Conservation (phyloP, 2,329 filamentous ascomycete species). For the Verticillium nonalfalfae region DNA sequence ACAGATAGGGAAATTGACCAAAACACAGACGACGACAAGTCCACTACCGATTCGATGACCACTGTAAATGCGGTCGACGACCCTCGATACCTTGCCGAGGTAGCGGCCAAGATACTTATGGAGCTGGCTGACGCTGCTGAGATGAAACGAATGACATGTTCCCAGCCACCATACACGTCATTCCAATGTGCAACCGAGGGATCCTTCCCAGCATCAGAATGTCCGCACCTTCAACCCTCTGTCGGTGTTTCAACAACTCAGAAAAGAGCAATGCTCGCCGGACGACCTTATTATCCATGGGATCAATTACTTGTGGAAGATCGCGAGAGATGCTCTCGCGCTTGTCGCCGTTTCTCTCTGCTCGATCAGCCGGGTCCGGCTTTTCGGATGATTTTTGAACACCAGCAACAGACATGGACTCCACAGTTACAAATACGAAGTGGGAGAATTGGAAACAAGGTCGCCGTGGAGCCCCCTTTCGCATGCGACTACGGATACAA, state of each 20-base stretch:
- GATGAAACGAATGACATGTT: not conserved
- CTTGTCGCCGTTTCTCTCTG: not conserved
- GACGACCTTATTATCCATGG: not conserved
- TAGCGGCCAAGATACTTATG: not conserved
- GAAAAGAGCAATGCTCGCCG: not conserved
- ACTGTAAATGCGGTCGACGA: not conserved
- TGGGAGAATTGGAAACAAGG: not conserved
- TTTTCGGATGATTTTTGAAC: not conserved
- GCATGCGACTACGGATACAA: constrained; percentile 96
- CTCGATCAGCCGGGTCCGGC: not conserved
- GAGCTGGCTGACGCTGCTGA: not conserved
- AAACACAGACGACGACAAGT: not conserved
- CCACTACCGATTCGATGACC: not conserved
- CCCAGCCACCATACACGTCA: not conserved
- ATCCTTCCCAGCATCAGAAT: not conserved
- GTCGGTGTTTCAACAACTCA: not conserved
- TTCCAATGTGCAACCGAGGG: not conserved
- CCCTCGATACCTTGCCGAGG: not conserved
- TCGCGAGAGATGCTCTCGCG: not conserved
- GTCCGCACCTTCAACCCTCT: not conserved
- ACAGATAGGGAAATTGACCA: too few species aligned
- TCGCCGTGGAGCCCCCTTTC: constrained; percentile 38
- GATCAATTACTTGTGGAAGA: not conserved
- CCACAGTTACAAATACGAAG: not conserved
- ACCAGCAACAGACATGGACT: not conserved